Evolutionary conservation across 495 filamentous ascomycete species (phyloP), one percentile per base, ranked within the genome.

Genomic region (Trypethelium eluteriae): DNA sequence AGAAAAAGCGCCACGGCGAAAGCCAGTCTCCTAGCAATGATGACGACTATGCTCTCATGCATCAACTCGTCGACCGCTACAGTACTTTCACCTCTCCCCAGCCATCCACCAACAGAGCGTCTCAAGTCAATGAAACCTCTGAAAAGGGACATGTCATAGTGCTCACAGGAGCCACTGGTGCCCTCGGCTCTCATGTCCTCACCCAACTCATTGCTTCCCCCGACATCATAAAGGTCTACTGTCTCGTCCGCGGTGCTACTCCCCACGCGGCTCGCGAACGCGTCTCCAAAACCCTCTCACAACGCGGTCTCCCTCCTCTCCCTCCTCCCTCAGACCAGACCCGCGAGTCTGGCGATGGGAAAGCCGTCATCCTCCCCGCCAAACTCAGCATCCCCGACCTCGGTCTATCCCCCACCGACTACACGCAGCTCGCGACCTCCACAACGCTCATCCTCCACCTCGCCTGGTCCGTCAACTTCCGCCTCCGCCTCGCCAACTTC

Each of bases 381-480:
- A 67, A 78, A 35, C 72, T 81, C 56, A 72, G 76, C 2, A 70
- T 79, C 14, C 56, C 76, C 4, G 67, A 65, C 7, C 75, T 89
- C 3, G 84, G 85, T 14, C 75, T 88, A 0, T 65, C 72, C 25
- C 36, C 68, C 0, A 59, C 70, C 0, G 70, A 66, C 14, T 81
- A 83, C 67, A 66, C 73, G 2, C 62, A 72, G 0, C 70, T 89
- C 1, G 74, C 72, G 2, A 70, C 70, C 2, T 74, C 76, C 63
- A 75, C 77, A 0, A 85, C 82, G 3, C 68, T 77, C 0, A 75
- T 88, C 36, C 81, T 88, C 62, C 88, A 89, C 73, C 80, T 82
- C n/a, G 88, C 86, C 44, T 90, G 88, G 88, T 81, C 84, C 4
- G 88, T 89, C 36, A 89, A 89, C 73, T 90, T 89, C 79, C 87